phyloP scores from a whole-genome alignment of 1,284 basidiomycete species.

The Ganoderma meredithae region DNA sequence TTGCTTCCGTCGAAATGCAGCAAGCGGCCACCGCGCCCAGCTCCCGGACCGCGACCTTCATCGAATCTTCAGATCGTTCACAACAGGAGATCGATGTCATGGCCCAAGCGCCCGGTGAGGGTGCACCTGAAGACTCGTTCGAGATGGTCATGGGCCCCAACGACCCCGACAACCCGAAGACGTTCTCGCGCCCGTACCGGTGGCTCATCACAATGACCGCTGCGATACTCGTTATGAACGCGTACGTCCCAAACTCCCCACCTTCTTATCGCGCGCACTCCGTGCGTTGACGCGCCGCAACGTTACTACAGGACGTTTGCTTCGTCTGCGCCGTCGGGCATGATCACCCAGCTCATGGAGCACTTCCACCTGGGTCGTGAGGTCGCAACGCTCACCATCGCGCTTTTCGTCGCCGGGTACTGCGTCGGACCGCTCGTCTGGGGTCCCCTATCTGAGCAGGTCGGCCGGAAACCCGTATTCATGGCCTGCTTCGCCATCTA shows the following conservation, averaged over 20 bases:
- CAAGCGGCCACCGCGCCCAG: not conserved
- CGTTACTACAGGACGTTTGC: conserved; percentile 59
- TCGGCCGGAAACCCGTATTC: conserved; percentile 70
- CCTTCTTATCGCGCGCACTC: not conserved
- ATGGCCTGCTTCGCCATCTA: conserved; percentile 50
- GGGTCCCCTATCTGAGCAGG: conserved; percentile 66
- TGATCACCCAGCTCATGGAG: conserved; percentile 52
- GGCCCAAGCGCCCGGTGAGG: conserved; percentile 36
- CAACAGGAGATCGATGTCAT: conserved; percentile 34
- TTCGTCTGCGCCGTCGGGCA: conserved; percentile 61
- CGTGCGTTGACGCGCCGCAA: conserved; percentile 19
- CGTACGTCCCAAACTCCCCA: conserved; percentile 46
- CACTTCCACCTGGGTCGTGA: conserved; percentile 64
- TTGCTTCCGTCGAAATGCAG: not conserved
- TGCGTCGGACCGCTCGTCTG: conserved; percentile 68
- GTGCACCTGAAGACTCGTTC: conserved; percentile 45
- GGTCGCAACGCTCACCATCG: conserved; percentile 49
- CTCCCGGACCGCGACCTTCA: conserved; percentile 11
- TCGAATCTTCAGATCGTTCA: not conserved
- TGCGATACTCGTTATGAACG: conserved; percentile 73
- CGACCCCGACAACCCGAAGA: conserved; percentile 59
- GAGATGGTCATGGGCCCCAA: conserved; percentile 47
- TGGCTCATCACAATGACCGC: conserved; percentile 72
- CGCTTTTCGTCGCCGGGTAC: conserved; percentile 54
- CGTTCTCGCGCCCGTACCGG: conserved; percentile 61